Base-by-base conservation (phyloP, 2,329 filamentous ascomycete species). In the Botrytis cinerea region DNA sequence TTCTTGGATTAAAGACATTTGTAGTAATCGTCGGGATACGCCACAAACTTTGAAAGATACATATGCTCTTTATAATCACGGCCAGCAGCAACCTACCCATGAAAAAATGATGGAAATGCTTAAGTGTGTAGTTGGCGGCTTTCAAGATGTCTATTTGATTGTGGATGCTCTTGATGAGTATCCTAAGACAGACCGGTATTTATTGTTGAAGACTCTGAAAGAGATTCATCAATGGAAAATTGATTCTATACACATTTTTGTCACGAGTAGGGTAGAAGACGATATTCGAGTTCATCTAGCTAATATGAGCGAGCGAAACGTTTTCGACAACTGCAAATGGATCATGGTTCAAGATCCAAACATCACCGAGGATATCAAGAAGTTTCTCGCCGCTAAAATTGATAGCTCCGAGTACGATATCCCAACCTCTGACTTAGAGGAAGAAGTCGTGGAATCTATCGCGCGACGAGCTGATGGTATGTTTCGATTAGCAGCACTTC, bases 401-500 rank as follows among this genome's bases (percentile, higher is more conserved):
- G 1, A 38, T 38, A 38, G 35, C 35, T 38, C 35, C 4, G 35
- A 38, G 35, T 38, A 38, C 35, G 35, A 38, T 38, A 38, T 38
- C 5, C 35, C 35, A 6, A 38, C 35, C 35, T 38, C 48, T 51
- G 48, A 51, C 4, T 14, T 51, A 0, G 14, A n/a, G 10, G 48
- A 51, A 6, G 48, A 51, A 51, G 48, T 51, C 14, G 22, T 51
- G 22, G 25, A 38, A 2, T 51, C 43, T 8, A 9, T 68, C 16
- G 46, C 35, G 32, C 32, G 32, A 35, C 64, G 40, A 68, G 64
- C 64, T n/a, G 45, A 57, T 38, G 45, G 28, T 22, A 76, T 73
- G 75, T 76, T 76, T 60, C 67, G 75, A 14, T 68, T 76, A 16
- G 75, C 74, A n/a, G 75, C 74, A 8, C 68, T 76, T 45, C 74